These are phyloP conservation scores for Ceratocystis albifundus DNA, from an alignment of 2,329 filamentous ascomycete genomes.

Conservation along the genomic window DNA sequence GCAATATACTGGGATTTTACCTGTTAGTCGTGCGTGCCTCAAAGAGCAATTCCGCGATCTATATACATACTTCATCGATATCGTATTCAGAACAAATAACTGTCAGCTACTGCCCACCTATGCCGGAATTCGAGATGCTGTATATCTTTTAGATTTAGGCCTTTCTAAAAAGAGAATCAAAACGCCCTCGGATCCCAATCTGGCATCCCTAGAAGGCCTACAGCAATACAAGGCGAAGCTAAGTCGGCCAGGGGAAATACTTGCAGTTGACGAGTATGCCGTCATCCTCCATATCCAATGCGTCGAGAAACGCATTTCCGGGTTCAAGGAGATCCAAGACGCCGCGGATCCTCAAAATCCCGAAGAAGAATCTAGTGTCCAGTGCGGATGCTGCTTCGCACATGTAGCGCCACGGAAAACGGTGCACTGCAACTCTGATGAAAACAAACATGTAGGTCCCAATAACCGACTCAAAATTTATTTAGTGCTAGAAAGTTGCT, in stretches of 20 bases:
- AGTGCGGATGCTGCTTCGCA: constrained; percentile 64
- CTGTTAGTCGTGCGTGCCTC: neutral
- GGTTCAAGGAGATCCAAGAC: neutral
- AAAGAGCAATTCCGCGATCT: neutral
- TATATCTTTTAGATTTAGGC: too few relatives aligned
- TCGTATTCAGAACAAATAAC: neutral
- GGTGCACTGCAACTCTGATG: constrained; percentile 50
- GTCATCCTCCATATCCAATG: neutral
- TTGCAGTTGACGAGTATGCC: neutral
- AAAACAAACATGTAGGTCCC: constrained; percentile 38
- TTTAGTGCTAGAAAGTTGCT: neutral
- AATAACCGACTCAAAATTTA: neutral
- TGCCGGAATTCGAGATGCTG: too few relatives aligned
- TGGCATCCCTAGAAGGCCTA: neutral
- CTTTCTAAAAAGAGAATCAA: neutral
- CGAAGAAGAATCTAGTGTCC: constrained; percentile 29
- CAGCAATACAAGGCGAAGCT: neutral
- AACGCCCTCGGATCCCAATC: neutral
- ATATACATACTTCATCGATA: neutral
- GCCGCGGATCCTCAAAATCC: neutral
- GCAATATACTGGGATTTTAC: neutral
- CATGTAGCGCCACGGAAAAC: constrained; percentile 56
- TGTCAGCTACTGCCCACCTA: neutral
- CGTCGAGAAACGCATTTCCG: neutral
- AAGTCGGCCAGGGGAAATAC: neutral